Evolutionary conservation across 108 stramenopile species (phyloP), one percentile per base, ranked within the genome.

Genomic region (Conticribra guillardii): DNA sequence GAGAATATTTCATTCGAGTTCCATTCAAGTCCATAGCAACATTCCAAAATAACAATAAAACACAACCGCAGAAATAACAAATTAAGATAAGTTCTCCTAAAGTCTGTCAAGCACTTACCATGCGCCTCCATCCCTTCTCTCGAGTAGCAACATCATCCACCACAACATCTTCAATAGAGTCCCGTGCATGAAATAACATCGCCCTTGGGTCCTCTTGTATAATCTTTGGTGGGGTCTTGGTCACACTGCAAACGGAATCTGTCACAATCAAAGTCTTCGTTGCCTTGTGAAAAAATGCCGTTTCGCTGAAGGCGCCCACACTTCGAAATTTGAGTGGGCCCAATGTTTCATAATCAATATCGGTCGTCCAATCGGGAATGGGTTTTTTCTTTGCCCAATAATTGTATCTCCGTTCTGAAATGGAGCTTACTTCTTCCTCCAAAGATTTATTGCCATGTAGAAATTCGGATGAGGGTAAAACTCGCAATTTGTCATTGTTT

Each of bases 291-390:
- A 82, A 93, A 52, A 97, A 89, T 14, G 93, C 95, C 3, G 92
- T 89, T 73, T 97, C 97, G 26, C 80, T 80, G 70, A 84, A 97
- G n/a, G 86, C 92, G 27, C 93, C 93, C 4, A 92, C 90, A 0
- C 90, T 87, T 74, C 85, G 72, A 54, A 97, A 96, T 5, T 19
- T 60, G 7, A 92, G 59, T 4, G 95, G 97, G 5, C 91, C 95
- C 62, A 97, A 60, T 17, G 83, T 80, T 67, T 89, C 87, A 33
- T 86, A 91, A 27, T 95, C 89, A 31, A 97, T 80, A 47, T 94
- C 95, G 31, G 61, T 73, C 1, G 67, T 52, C 94, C 94, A 97
- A 67, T 89, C 89, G 4, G 92, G 92, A 9, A 74, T 51, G 4
- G 81, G 85, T 7, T 69, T 22, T 54, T 74, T 62, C 70, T 59